phyloP scores from a whole-genome alignment of 352 stramenopile species.

The Globisporangium paddicum region DNA sequence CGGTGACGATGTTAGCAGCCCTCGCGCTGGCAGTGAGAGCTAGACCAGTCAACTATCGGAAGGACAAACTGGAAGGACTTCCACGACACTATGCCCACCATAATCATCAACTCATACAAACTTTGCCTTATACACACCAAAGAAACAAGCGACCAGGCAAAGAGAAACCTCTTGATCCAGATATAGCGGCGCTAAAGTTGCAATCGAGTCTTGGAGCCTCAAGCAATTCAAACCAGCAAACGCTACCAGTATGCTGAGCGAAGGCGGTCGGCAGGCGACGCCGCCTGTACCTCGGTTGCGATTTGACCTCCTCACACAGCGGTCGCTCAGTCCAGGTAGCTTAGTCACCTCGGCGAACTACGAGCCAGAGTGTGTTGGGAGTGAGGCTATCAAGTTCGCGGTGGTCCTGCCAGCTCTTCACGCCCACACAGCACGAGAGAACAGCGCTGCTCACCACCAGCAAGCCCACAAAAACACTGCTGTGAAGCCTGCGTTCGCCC shows the following conservation, averaged over 20 bases:
- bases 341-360: neutral
- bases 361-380: neutral
- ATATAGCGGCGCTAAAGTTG: no score
- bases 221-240: neutral
- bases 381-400: neutral
- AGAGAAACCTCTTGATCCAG: no score
- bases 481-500: neutral
- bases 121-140: no score
- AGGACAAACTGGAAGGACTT: no score
- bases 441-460: no score
- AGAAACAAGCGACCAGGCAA: no score
- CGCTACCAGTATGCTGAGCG: neutral
- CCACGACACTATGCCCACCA: no score
- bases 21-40: neutral
- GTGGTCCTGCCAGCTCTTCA: neutral
- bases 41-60: neutral
- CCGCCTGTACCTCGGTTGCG: conserved; percentile 4
- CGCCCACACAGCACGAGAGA: neutral
- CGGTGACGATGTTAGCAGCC: neutral
- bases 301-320: conserved; percentile 5
- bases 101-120: no score
- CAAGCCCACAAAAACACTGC: no score
- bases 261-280: neutral
- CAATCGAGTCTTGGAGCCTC: neutral
- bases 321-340: neutral